Base-by-base conservation (phyloP, 345 rosid species). In the Raphanus sativus region DNA sequence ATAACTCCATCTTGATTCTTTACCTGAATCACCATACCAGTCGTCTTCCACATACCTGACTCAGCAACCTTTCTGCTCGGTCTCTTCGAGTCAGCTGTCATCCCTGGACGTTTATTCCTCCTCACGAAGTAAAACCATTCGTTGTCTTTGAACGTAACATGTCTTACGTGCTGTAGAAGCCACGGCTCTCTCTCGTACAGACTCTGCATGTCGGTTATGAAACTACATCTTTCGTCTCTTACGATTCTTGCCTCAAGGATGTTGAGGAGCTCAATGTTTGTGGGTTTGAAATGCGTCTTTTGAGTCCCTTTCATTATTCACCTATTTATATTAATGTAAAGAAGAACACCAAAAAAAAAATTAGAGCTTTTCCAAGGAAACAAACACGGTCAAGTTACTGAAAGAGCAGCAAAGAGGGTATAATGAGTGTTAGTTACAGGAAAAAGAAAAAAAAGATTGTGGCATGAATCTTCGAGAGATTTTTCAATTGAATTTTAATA, bases 81-180 rank as follows among this genome's bases (percentile, higher is more conserved):
- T 16, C 3, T 56, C 3, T 4, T 58, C 6, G 71, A 6, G 4
- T 65, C 30, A 2, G 8, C 6, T n/a, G 21, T 24, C 0, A 1
- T 24, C n/a, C 52, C 52, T 0, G 15, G 10, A 24, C 0, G 70
- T 33, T 8, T 2, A 12, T 16, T 7, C n/a, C 78, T 75, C 17
- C 32, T 67, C 2, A 75, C 60, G 33, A 75, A 75, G 34, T 59
- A 67, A 32, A 12, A 42, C 67, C 73, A 75, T 13, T 7, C 16
- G 73, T 75, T 67, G 15, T 17, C 26, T 2, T 21, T 1, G 50
- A 50, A 16, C 0, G 1, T 59, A 42, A n/a, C 13, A 60, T 75
- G 50, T 5, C 16, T 67, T 75, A 45, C 73, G 67, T 75, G 79
- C 40, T 67, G 45, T 59, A 75, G 34, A 75, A 67, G 68, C 79